A percentile compares a stretch with the other conserved stretches of the same genome.
Conservation (phyloP, 1,284 basidiomycete species). For the Coriolopsis trogii region DNA sequence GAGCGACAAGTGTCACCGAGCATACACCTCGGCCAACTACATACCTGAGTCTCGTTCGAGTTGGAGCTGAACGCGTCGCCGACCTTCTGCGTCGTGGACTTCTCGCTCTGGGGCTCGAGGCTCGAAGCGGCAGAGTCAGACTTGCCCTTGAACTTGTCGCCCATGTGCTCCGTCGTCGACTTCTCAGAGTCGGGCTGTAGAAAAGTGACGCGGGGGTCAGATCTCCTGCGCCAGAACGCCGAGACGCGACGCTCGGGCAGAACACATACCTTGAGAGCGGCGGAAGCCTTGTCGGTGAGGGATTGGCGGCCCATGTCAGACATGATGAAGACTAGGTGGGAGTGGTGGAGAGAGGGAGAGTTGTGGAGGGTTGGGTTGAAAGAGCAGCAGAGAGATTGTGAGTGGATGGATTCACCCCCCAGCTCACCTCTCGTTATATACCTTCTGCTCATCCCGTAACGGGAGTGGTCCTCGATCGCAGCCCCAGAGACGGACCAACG, state of each 20-base stretch:
- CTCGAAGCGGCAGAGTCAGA: constrained; percentile 37
- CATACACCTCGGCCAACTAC: neutral
- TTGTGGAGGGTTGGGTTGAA: neutral
- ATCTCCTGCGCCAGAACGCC: neutral
- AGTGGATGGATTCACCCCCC: neutral
- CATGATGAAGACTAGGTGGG: constrained; percentile 32
- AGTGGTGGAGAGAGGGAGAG: neutral
- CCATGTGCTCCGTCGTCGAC: constrained; percentile 39
- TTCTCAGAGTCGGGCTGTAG: constrained; percentile 39
- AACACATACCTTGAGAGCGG: constrained; percentile 38
- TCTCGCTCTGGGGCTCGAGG: constrained; percentile 47
- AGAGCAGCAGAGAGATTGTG: constrained; percentile 1
- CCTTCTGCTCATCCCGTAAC: neutral
- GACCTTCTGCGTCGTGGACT: constrained; percentile 47
- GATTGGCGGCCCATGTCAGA: constrained; percentile 45
- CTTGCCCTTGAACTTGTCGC: constrained; percentile 41
- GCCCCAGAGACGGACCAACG: too few relatives aligned
- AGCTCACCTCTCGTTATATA: constrained; percentile 3
- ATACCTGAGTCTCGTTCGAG: constrained; percentile 29
- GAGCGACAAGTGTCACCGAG: neutral
- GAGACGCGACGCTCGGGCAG: neutral
- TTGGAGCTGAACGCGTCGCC: constrained; percentile 42
- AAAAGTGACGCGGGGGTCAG: neutral
- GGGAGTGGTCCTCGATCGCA: too few relatives aligned
- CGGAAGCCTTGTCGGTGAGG: constrained; percentile 44